Conservation (phyloP, 2,329 filamentous ascomycete species). For the Trichoderma afroharzianum region DNA sequence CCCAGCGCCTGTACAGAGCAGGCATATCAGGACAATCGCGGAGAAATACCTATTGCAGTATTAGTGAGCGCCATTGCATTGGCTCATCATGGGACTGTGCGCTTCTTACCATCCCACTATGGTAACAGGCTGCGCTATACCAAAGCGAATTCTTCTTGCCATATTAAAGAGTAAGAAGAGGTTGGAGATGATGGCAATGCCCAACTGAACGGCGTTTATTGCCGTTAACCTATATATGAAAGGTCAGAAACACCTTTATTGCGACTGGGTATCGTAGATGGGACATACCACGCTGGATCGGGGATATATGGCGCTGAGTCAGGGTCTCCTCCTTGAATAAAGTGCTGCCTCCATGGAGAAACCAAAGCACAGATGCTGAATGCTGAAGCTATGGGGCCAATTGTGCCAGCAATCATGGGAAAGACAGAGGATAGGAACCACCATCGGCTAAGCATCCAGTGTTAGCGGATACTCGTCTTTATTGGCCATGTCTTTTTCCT, state of each 20-base stretch:
- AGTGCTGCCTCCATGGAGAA: conserved; percentile 54
- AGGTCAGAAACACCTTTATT: background rate
- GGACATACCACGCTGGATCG: conserved; percentile 6
- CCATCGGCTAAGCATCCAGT: conserved; percentile 36
- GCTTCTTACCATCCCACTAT: conserved; percentile 70
- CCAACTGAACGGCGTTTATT: conserved; percentile 75
- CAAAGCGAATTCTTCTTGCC: conserved; percentile 73
- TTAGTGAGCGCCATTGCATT: background rate
- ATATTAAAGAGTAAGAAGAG: conserved; percentile 83
- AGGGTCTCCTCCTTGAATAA: background rate
- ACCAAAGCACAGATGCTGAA: conserved; percentile 80
- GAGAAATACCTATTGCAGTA: conserved; percentile 42
- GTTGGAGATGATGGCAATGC: conserved; percentile 73
- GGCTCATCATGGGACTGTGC: background rate
- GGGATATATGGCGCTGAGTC: background rate
- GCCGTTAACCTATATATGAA: conserved; percentile 55
- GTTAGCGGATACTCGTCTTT: background rate
- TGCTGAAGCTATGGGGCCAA: conserved; percentile 82
- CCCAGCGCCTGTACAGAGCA: conserved; percentile 30
- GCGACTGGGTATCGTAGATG: background rate
- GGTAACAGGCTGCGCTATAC: conserved; percentile 76
- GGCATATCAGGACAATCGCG: conserved; percentile 61
- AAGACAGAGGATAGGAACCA: conserved; percentile 64
- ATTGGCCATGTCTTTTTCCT: too few species aligned
- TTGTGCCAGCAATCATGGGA: conserved; percentile 76